These are phyloP conservation scores for Mortierella sp. DNA, from an alignment of 371 early-diverging fungal genomes.

Conservation along the genomic window DNA sequence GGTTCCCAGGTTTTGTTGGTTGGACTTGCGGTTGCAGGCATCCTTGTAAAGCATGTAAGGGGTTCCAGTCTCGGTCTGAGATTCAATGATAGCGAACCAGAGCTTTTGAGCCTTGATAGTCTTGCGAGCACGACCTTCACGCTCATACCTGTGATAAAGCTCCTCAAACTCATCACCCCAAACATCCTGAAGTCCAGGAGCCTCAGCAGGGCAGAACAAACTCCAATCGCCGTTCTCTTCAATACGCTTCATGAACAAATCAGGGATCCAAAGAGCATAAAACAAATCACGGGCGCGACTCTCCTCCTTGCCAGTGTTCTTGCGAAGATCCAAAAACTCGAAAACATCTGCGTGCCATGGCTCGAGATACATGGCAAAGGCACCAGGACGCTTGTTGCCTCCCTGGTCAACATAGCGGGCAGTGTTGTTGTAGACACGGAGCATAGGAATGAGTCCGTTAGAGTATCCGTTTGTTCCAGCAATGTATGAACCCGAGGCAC, in stretches of 20 bases:
- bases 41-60: constrained; percentile 99
- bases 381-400: constrained; percentile 99
- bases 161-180: constrained; percentile 97
- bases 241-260: constrained; percentile 99
- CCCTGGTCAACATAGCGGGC: constrained; percentile 99
- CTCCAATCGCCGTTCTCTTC: constrained; percentile 96
- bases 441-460: constrained; percentile 99
- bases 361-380: constrained; percentile 99
- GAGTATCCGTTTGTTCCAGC: constrained; percentile 98
- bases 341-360: constrained; percentile 99
- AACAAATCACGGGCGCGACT: constrained; percentile 98
- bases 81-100: constrained; percentile 98
- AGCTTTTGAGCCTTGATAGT: constrained; percentile 97
- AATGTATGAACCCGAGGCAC: constrained; percentile 96
- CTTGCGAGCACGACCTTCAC: constrained; percentile 86
- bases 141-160: constrained; percentile 94
- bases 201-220: constrained; percentile 98
- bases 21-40: constrained; percentile 92
- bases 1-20: constrained; percentile 98
- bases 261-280: constrained; percentile 99
- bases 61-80: constrained; percentile 99
- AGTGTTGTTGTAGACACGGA: constrained; percentile 98
- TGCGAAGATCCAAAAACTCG: constrained; percentile 97
- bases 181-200: constrained; percentile 90
- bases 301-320: constrained; percentile 99